phyloP scores from a whole-genome alignment of 2,329 filamentous ascomycete species.

The Fusarium abutilonis region DNA sequence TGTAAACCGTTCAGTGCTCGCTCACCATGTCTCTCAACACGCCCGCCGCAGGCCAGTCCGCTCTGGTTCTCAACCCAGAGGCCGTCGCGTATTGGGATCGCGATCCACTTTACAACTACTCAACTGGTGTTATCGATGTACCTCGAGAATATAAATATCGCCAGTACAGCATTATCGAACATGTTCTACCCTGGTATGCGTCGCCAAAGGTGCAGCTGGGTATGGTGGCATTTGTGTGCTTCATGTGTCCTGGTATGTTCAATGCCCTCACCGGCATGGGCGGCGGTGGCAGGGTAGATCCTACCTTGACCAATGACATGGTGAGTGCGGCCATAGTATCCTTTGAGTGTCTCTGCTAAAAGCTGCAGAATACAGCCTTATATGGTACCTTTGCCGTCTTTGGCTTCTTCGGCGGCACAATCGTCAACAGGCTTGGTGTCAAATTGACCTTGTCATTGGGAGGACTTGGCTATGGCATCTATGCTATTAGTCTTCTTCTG shows the following conservation, averaged over 20 bases:
- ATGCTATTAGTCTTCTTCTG: conserved; percentile 71
- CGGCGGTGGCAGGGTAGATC: conserved; percentile 63
- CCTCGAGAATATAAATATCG: conserved; percentile 37
- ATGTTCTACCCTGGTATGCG: conserved; percentile 66
- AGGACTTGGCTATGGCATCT: conserved; percentile 78
- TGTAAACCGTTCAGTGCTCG: background rate
- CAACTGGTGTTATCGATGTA: conserved; percentile 20
- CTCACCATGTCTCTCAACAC: conserved; percentile 34
- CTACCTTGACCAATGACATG: conserved; percentile 54
- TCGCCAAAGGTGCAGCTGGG: conserved; percentile 76
- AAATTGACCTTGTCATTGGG: conserved; percentile 73
- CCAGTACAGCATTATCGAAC: conserved; percentile 28
- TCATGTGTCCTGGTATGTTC: conserved; percentile 78
- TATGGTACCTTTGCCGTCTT: conserved; percentile 75
- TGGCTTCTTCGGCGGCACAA: conserved; percentile 76
- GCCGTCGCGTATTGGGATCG: conserved; percentile 8
- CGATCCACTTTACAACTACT: conserved; percentile 24
- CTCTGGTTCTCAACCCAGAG: conserved; percentile 31
- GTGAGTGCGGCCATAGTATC: conserved; percentile 14
- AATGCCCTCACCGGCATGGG: conserved; percentile 73
- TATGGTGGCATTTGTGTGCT: conserved; percentile 66
- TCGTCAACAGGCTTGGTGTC: conserved; percentile 79
- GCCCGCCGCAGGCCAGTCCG: conserved; percentile 33
- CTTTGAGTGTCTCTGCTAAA: fast-evolving
- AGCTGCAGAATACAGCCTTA: conserved; percentile 61